Evolutionary conservation across 805 yeast species (phyloP).

Genomic region (Candida nemodendra): DNA sequence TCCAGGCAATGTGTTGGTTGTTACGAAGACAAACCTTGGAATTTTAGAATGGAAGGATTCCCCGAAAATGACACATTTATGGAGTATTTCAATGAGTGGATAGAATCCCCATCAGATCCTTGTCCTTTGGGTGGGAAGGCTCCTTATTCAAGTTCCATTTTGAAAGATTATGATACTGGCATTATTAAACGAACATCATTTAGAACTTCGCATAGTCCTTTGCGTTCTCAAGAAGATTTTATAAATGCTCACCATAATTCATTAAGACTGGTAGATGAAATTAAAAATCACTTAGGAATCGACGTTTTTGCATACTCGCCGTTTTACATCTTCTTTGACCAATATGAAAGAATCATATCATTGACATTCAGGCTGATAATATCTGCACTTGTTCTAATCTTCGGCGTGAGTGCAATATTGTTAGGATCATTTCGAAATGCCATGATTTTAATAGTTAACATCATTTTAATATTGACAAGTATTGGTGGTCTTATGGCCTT

Average conservation of each 20-base stretch:
- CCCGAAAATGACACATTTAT: constrained; percentile 73
- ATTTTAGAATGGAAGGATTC: constrained; percentile 73
- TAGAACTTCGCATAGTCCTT: constrained; percentile 75
- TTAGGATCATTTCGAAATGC: constrained; percentile 71
- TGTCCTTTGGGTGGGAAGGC: constrained; percentile 97
- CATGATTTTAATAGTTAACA: constrained; percentile 51
- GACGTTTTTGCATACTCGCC: constrained; percentile 88
- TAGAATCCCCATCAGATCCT: constrained; percentile 74
- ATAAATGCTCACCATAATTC: constrained; percentile 77
- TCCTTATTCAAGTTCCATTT: constrained; percentile 68
- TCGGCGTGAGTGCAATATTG: constrained; percentile 50
- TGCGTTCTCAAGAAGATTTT: constrained; percentile 80
- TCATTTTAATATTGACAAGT: constrained; percentile 62
- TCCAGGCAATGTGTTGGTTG: constrained; percentile 74
- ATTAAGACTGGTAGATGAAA: constrained; percentile 58
- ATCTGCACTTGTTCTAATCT: constrained; percentile 50
- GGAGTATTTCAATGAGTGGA: constrained; percentile 77
- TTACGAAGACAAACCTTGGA: constrained; percentile 62
- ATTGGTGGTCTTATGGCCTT: constrained; percentile 80
- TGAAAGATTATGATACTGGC: constrained; percentile 38
- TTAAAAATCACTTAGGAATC: constrained; percentile 40
- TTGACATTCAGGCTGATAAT: constrained; percentile 54
- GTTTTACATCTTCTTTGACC: constrained; percentile 90
- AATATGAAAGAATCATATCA: constrained; percentile 66
- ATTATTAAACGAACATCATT: constrained; percentile 61